Base-by-base conservation (phyloP, 345 rosid species). In the Dimocarpus longan region DNA sequence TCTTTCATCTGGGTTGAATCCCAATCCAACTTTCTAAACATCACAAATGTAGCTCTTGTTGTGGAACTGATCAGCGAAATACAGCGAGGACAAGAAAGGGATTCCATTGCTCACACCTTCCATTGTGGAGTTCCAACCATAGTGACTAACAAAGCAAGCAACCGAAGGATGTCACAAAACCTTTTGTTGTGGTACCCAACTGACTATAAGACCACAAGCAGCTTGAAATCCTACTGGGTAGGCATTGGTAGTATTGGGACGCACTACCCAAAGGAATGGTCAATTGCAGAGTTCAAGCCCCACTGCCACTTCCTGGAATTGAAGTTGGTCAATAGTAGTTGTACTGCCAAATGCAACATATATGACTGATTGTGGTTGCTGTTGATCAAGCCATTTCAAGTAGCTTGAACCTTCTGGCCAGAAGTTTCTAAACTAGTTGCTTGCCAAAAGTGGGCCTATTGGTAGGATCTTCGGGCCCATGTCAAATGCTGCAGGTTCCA, bases 91-190 rank as follows among this genome's bases (percentile, higher is more conserved):
- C 43, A 91, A 46, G 82, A 93, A 80, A 5, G 93, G 93, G 21
- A 87, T 64, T 3, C 92, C 92, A 18, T 78, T 85, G 70, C 86
- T 66, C 2, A 82, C 80, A 19, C 88, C 89, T 78, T 92, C 94
- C 68, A 91, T 40, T 46, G 86, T 81, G n/a, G 95, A 89, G 71
- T 88, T 89, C 95, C 93, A 91, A 32, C 93, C 93, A 24, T 90
- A 88, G 48, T 88, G 93, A 76, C 88, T 89, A 44, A 86, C 68
- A 48, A 86, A 86, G 68, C 89, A 86, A 48, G 86, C 91, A n/a
- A 84, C 50, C 0, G 86, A 83, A 60, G 81, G 70, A 72, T 76
- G 80, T 7, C 59, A 66, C 28, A 88, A 75, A 22, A 88, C 80
- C 67, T 76, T 79, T 6, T 77, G 82, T 68, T 88, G 89, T 62